A percentile compares a stretch with the other conserved stretches of the same genome.
Conservation (phyloP, 345 rosid genomes). For the Trapa bicornis region DNA sequence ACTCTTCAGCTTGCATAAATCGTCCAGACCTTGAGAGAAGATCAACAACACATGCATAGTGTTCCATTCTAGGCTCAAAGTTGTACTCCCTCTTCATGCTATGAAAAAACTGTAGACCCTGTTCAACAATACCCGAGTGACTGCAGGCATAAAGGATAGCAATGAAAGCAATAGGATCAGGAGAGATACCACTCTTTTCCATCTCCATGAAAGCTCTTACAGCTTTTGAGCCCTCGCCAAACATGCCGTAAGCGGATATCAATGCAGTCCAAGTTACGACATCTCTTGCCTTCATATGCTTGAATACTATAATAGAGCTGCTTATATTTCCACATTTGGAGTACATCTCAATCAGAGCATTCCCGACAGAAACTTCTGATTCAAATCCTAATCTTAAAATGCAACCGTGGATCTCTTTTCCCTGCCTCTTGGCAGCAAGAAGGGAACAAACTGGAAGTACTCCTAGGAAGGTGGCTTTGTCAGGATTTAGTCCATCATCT, state of each 20-base stretch:
- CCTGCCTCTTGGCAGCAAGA: constrained; percentile 44
- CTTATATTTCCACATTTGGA: constrained; percentile 50
- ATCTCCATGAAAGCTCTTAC: constrained; percentile 33
- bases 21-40: constrained; percentile 60
- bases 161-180: constrained; percentile 44
- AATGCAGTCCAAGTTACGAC: constrained; percentile 63
- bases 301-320: constrained; percentile 29
- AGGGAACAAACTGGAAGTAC: constrained; percentile 46
- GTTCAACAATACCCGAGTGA: constrained; percentile 66
- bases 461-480: constrained; percentile 34
- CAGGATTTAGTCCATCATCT: constrained; percentile 26
- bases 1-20: constrained; percentile 33
- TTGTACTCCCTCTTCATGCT: constrained; percentile 37
- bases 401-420: constrained; percentile 53
- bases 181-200: constrained; percentile 38
- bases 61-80: constrained; percentile 46
- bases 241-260: constrained; percentile 56
- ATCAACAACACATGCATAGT: constrained; percentile 60
- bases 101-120: constrained; percentile 41
- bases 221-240: constrained; percentile 49
- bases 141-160: constrained; percentile 59
- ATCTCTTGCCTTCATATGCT: constrained; percentile 41
- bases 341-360: constrained; percentile 61
- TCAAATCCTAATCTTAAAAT: constrained; percentile 41
- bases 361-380: constrained; percentile 30